These are phyloP conservation scores for Exophiala sideris DNA, from an alignment of 2,329 filamentous ascomycete species.

Conservation along the genomic window DNA sequence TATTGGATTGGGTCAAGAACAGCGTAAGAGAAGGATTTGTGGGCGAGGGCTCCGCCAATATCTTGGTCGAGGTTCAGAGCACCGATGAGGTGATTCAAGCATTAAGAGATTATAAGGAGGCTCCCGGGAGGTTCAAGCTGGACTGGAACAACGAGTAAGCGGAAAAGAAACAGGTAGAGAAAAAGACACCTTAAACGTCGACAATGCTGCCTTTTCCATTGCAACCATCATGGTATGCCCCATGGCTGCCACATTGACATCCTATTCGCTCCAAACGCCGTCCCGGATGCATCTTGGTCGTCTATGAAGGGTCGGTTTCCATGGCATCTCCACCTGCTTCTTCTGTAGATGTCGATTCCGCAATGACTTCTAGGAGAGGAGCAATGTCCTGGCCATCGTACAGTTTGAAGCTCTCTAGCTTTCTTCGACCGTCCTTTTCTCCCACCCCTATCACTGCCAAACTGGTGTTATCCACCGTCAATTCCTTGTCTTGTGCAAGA, in stretches of 20 bases:
- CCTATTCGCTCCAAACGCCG: conserved; percentile 25
- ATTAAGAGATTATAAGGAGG: conserved; percentile 71
- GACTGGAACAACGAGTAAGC: conserved; percentile 56
- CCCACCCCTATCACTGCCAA: conserved; percentile 71
- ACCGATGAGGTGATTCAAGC: conserved; percentile 69
- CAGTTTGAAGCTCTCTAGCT: conserved; percentile 77
- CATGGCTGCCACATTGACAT: conserved; percentile 6
- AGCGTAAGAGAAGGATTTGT: conserved; percentile 78
- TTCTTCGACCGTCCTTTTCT: conserved; percentile 53
- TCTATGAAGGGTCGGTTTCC: conserved; percentile 52
- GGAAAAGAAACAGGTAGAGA: neutral
- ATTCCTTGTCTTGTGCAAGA: conserved; percentile 91
- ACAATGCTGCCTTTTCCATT: conserved; percentile 12
- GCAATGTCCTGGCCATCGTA: conserved; percentile 86
- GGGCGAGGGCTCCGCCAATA: conserved; percentile 63
- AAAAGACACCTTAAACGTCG: neutral
- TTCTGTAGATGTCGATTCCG: conserved; percentile 47
- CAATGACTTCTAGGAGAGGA: conserved; percentile 72
- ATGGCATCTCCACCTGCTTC: conserved; percentile 48
- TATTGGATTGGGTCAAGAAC: conserved; percentile 76
- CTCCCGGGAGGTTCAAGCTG: conserved; percentile 72
- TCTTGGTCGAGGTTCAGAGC: conserved; percentile 72
- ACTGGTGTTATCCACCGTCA: conserved; percentile 95
- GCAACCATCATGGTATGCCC: neutral
- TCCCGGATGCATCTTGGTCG: conserved; percentile 12